These are phyloP conservation scores for Trypanosoma congolense DNA, from an alignment of 208 protist genomes.

Conservation along the genomic window DNA sequence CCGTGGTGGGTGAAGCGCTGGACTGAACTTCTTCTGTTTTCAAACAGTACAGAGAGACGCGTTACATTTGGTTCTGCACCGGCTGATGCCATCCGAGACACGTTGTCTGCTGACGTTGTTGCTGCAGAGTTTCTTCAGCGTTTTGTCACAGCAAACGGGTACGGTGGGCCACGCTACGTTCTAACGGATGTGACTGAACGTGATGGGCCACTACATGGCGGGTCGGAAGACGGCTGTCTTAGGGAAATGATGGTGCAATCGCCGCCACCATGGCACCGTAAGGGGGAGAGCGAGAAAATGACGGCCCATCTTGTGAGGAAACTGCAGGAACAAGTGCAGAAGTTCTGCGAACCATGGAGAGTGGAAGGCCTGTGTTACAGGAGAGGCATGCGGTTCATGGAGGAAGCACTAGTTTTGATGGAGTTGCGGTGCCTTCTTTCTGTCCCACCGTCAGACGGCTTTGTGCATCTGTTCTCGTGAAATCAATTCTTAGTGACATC, in stretches of 20 bases:
- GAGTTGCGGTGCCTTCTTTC: slow-evolving; percentile 26
- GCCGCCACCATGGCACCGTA: background rate
- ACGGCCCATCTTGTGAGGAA: background rate
- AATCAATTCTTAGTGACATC: slow-evolving; percentile 53
- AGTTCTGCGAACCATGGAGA: slow-evolving; percentile 32
- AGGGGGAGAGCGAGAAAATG: background rate
- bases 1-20: slow-evolving; percentile 46
- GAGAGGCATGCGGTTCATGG: no score
- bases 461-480: slow-evolving; percentile 36
- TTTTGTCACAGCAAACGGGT: slow-evolving; percentile 16
- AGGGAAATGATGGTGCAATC: background rate
- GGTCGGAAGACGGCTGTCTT: background rate
- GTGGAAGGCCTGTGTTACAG: no score
- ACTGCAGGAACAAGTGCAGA: slow-evolving; percentile 19
- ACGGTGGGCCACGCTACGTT: no score
- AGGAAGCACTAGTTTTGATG: slow-evolving; percentile 43
- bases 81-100: slow-evolving; percentile 22
- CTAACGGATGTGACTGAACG: background rate
- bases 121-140: slow-evolving; percentile 24
- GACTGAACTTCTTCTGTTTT: slow-evolving; percentile 44
- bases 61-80: slow-evolving; percentile 4
- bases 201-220: background rate
- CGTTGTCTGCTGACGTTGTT: slow-evolving; percentile 29
- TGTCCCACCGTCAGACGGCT: slow-evolving; percentile 42
- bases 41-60: slow-evolving; percentile 20